phyloP scores from a whole-genome alignment of 1,139 yeast genomes.

The Geotrichum citri-aurantii region DNA sequence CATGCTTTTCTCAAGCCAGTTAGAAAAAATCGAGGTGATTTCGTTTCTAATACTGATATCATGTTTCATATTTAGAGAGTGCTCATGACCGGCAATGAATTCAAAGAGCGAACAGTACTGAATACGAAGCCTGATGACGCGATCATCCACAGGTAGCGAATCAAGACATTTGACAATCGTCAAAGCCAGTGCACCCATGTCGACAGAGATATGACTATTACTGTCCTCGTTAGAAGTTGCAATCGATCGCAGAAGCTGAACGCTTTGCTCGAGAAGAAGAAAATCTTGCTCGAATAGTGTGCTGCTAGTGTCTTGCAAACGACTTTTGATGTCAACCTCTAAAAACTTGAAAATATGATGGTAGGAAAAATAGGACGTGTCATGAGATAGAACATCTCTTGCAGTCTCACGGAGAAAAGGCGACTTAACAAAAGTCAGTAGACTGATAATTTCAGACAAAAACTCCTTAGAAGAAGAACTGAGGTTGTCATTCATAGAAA shows the following conservation, averaged over 20 bases:
- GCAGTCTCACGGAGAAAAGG: constrained; percentile 42
- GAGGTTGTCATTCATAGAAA: constrained; percentile 16
- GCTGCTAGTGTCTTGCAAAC: background rate
- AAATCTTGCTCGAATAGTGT: constrained; percentile 28
- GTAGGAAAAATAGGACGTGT: constrained; percentile 42
- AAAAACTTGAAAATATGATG: constrained; percentile 37
- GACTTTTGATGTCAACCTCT: constrained; percentile 18
- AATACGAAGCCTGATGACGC: constrained; percentile 47
- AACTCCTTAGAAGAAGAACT: constrained; percentile 19
- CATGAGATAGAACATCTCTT: constrained; percentile 44
- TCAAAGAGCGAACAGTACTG: constrained; percentile 53
- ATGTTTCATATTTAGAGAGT: constrained; percentile 40
- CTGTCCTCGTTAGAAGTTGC: constrained; percentile 39
- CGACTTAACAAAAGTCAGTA: constrained; percentile 25
- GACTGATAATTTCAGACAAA: constrained; percentile 25
- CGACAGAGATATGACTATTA: constrained; percentile 38
- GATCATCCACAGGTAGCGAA: constrained; percentile 38
- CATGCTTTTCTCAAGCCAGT: constrained; percentile 50
- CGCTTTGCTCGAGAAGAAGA: constrained; percentile 40
- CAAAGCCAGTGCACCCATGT: constrained; percentile 38
- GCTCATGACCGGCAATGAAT: constrained; percentile 44
- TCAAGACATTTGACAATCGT: constrained; percentile 37
- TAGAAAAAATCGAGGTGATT: constrained; percentile 53
- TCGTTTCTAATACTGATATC: constrained; percentile 57
- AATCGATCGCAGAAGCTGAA: constrained; percentile 40